These are phyloP conservation scores for Vicia faba DNA, from an alignment of 306 rosid genomes.

Conservation along the genomic window DNA sequence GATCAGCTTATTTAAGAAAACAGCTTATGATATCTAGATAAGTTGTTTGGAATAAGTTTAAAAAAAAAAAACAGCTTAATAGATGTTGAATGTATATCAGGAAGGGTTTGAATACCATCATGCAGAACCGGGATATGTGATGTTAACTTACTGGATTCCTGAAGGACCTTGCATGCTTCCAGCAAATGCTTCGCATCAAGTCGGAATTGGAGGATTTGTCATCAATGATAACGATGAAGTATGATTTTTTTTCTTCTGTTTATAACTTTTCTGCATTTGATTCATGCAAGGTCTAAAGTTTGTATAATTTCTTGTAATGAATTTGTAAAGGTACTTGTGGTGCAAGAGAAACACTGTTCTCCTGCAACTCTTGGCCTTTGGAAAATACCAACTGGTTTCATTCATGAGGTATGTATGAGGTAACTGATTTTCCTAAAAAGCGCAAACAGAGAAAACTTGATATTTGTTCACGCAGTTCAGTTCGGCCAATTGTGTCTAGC, in stretches of 20 bases:
- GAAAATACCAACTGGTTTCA: constrained; percentile 98
- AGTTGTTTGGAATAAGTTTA: too few species aligned
- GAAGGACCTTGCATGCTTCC: constrained; percentile 96
- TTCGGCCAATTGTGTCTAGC: not conserved
- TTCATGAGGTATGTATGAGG: constrained; percentile 73
- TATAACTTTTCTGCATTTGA: constrained; percentile 13
- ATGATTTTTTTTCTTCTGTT: constrained; percentile 27
- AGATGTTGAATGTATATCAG: constrained; percentile 51
- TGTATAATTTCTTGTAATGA: constrained; percentile 19
- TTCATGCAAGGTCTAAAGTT: constrained; percentile 2
- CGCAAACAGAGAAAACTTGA: not conserved
- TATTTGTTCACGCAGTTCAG: not conserved
- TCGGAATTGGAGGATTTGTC: constrained; percentile 94
- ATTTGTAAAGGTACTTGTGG: constrained; percentile 78
- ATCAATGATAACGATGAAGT: constrained; percentile 80
- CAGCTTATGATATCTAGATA: too few species aligned
- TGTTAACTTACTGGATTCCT: constrained; percentile 96
- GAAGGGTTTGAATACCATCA: constrained; percentile 93
- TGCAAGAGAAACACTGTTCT: constrained; percentile 85
- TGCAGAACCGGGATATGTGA: constrained; percentile 85
- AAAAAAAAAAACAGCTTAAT: not conserved
- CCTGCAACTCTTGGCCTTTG: constrained; percentile 64
- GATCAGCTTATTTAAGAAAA: too few species aligned
- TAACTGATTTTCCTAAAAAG: not conserved
- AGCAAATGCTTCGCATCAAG: constrained; percentile 91